Conservation (phyloP, 352 stramenopile species). For the Globisporangium spiculum region DNA sequence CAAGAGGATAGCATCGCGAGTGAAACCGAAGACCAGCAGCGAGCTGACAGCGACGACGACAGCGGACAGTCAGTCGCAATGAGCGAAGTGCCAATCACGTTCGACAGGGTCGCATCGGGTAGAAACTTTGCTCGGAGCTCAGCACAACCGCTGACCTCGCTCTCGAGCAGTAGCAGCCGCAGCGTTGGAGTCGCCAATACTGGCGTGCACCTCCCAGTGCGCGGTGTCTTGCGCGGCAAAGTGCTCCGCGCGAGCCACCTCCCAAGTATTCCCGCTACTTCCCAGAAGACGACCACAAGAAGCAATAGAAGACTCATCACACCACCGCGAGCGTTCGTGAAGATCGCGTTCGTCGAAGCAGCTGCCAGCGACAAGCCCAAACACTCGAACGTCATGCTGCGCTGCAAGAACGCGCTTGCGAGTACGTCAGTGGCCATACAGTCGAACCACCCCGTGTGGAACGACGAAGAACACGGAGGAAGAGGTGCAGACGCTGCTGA, state of each 20-base stretch:
- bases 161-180: background rate
- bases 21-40: constrained; percentile 3
- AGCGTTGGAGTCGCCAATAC: background rate
- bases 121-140: background rate
- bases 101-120: constrained; percentile 11
- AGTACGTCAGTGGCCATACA: constrained; percentile 28
- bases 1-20: background rate
- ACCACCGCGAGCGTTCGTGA: constrained; percentile 38
- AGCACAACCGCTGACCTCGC: background rate
- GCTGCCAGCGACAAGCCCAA: constrained; percentile 13
- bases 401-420: constrained; percentile 55
- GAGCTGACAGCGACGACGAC: constrained; percentile 28
- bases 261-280: constrained; percentile 8
- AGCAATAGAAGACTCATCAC: background rate
- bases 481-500: background rate
- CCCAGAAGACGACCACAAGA: background rate
- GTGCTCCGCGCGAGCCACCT: constrained; percentile 45
- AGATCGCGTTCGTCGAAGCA: constrained; percentile 53
- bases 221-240: constrained; percentile 42
- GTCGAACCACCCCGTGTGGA: constrained; percentile 47
- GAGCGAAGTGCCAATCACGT: constrained; percentile 47
- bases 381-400: constrained; percentile 41
- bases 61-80: constrained; percentile 33
- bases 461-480: constrained; percentile 10
- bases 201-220: constrained; percentile 16